Base-by-base conservation (phyloP, 139 green algal species). In the Picochlorum sp. region DNA sequence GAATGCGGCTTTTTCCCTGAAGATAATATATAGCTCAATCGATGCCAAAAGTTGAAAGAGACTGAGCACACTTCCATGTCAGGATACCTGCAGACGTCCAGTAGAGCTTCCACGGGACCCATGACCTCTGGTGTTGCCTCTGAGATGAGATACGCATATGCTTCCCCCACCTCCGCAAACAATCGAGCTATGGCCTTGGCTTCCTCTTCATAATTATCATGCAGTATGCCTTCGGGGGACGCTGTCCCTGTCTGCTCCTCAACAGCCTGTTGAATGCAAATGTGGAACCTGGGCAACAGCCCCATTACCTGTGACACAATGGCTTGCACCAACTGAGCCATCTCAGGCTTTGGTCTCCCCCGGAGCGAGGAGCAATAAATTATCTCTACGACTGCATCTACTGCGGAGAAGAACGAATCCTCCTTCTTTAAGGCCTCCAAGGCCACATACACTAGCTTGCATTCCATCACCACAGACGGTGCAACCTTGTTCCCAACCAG, bases 1-100 rank as follows among this genome's bases (percentile, higher is more conserved):
- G 69, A 61, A 38, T 75, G 51, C 0, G 69, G 58, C 28, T 58
- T 57, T 38, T 74, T 71, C 21, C 64, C 69, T 13, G 63, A 54
- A 28, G 68, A 78, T 26, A 89, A 64, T 18, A 63, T 64, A 11
- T 64, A 62, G 1, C 74, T 62, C 11, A 95, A 74, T 64, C 80
- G 74, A 72, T 93, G 83, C 90, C 90, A 97, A 77, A 97, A 97
- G 74, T 87, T 88, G 76, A 96, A 97, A 44, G 74, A 85, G 61
- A 91, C 93, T 64, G 74, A 68, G 64, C 65, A 78, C 46, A 97
- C 88, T 38, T 50, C 50, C 45, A 85, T 73, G 47, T 96, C 85
- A 2, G 88, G 87, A 66, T 95, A 80, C 1, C 72, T 66, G 2
- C 79, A 84, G 32, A 97, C 90, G 15, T 97, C 87, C 49, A 95